Evolutionary conservation across 192 early-diverging fungal species (phyloP).

Genomic region (Phycomyces nitens): DNA sequence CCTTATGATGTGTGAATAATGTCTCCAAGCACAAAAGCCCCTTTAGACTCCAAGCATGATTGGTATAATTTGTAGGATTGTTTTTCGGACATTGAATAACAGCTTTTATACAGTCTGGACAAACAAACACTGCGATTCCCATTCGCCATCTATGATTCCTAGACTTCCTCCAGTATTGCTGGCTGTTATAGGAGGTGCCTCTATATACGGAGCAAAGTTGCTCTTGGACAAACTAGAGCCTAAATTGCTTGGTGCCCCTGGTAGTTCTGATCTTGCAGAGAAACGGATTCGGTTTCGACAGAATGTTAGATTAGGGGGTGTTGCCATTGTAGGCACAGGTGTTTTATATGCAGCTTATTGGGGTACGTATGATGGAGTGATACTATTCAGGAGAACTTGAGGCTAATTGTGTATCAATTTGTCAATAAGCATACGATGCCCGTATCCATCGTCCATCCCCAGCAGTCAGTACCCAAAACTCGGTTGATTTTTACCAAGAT

Average conservation of each 20-base stretch:
- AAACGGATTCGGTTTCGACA: not conserved
- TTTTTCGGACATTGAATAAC: no score
- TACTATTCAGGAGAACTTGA: no score
- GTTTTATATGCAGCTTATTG: constrained; percentile 14
- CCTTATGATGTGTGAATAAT: no score
- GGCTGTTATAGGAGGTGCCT: constrained; percentile 17
- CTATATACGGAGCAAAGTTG: constrained; percentile 24
- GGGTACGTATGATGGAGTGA: not conserved
- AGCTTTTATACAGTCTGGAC: no score
- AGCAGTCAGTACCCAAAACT: not conserved
- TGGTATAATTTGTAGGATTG: no score
- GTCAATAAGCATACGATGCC: constrained; percentile 16
- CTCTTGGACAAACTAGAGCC: constrained; percentile 17
- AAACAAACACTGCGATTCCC: no score
- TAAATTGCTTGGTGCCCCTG: constrained; percentile 15
- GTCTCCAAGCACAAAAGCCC: no score
- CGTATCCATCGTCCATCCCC: constrained; percentile 14
- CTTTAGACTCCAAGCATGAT: no score
- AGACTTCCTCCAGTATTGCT: constrained; percentile 22
- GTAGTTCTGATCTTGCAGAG: constrained; percentile 3
- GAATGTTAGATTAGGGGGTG: constrained; percentile 6
- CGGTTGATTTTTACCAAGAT: constrained; percentile 12
- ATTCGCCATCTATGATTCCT: constrained; percentile 13
- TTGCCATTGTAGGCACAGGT: constrained; percentile 7
- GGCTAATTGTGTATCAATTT: not conserved